Conservation (phyloP, 495 filamentous ascomycete genomes). For the Aspergillus biplanus region DNA sequence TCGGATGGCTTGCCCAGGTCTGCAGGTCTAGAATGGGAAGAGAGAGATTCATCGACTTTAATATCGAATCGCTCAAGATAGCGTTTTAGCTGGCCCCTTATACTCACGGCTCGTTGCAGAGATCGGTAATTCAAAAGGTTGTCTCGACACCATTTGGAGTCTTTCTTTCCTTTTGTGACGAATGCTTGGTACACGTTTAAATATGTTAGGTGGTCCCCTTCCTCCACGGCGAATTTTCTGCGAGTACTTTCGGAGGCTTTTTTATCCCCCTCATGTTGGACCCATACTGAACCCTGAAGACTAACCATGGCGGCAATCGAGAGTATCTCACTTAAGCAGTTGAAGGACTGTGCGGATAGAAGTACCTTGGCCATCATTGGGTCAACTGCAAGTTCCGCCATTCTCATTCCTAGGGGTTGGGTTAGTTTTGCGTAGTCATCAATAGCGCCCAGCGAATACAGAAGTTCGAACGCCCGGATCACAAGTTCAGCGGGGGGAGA, state of each 20-base stretch:
- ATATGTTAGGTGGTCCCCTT: slow-evolving; percentile 94
- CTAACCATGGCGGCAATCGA: slow-evolving; percentile 95
- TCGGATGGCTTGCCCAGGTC: slow-evolving; percentile 60
- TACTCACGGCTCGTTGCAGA: slow-evolving; percentile 80
- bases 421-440: slow-evolving; percentile 93
- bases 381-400: slow-evolving; percentile 94
- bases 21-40: slow-evolving; percentile 29
- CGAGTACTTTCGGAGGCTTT: slow-evolving; percentile 72
- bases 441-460: slow-evolving; percentile 87
- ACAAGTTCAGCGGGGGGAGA: slow-evolving; percentile 87
- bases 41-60: slow-evolving; percentile 62
- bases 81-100: slow-evolving; percentile 82
- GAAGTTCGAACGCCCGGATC: slow-evolving; percentile 82
- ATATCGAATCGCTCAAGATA: slow-evolving; percentile 88
- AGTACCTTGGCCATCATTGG: slow-evolving; percentile 96
- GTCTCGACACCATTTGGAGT: slow-evolving; percentile 83
- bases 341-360: slow-evolving; percentile 73
- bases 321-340: slow-evolving; percentile 82
- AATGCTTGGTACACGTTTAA: slow-evolving; percentile 94
- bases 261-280: slow-evolving; percentile 75
- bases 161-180: slow-evolving; percentile 81
- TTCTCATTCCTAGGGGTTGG: slow-evolving; percentile 79
- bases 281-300: slow-evolving; percentile 79
- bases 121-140: slow-evolving; percentile 86
- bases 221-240: slow-evolving; percentile 86